Conservation (phyloP, 257 asterid genomes). For the Solanum boliviense region DNA sequence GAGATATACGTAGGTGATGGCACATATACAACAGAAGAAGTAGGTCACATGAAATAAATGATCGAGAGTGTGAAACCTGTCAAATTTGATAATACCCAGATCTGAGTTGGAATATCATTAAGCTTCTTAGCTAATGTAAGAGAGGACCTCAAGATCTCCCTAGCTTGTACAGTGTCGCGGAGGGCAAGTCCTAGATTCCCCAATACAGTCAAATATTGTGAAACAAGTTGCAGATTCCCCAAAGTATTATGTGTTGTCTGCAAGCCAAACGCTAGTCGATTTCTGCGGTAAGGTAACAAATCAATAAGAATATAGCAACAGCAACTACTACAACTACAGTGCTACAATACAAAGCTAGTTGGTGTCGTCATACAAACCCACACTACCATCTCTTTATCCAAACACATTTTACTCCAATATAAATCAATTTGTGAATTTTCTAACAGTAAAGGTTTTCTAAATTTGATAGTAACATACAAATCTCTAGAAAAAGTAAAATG, state of each 20-base stretch:
- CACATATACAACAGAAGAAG: background rate
- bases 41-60: background rate
- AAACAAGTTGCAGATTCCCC: conserved; percentile 95
- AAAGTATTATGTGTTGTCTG: conserved; percentile 72
- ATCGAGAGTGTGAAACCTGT: conserved; percentile 39
- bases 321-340: background rate
- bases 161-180: conserved; percentile 91
- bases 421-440: background rate
- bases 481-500: background rate
- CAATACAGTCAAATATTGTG: conserved; percentile 80
- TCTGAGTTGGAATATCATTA: conserved; percentile 82
- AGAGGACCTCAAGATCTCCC: conserved; percentile 91
- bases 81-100: conserved; percentile 75
- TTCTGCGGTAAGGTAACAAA: conserved; percentile 31
- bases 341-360: background rate
- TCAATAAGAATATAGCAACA: background rate
- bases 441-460: background rate
- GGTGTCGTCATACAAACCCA: background rate
- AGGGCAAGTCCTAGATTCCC: conserved; percentile 87
- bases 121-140: conserved; percentile 88
- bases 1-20: background rate
- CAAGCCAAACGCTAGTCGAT: conserved; percentile 83
- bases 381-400: background rate
- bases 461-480: background rate
- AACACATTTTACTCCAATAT: background rate